Conservation (phyloP, 441 rosid species). For the Isatis lusitanica region DNA sequence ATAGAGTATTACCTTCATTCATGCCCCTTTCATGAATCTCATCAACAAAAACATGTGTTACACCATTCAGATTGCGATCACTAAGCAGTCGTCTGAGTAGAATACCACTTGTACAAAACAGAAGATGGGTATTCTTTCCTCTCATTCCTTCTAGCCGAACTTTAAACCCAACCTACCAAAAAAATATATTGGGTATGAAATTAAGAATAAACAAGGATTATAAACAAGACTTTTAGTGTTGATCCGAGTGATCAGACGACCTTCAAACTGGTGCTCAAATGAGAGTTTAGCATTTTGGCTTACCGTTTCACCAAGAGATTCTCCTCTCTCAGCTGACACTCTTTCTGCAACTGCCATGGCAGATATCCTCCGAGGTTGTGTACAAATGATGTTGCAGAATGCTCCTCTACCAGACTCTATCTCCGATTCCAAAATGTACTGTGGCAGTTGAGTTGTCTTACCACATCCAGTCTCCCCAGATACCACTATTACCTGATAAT, state of each 20-base stretch:
- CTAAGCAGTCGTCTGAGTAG: constrained; percentile 84
- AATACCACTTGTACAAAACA: constrained; percentile 99
- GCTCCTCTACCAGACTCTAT: constrained; percentile 99
- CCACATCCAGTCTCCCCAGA: constrained; percentile 99
- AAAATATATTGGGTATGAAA: constrained; percentile 51
- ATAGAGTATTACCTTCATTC: constrained; percentile 80
- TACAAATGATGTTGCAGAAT: constrained; percentile 92
- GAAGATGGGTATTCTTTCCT: constrained; percentile 92
- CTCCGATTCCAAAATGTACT: constrained; percentile 91
- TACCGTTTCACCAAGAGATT: constrained; percentile 95
- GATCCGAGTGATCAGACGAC: constrained; percentile 4
- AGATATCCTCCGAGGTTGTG: constrained; percentile 98
- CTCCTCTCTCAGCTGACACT: constrained; percentile 96
- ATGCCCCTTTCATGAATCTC: constrained; percentile 99
- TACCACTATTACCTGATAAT: constrained; percentile 78
- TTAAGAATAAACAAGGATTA: constrained; percentile 47
- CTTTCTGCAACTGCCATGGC: constrained; percentile 99
- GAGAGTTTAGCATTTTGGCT: constrained; percentile 39
- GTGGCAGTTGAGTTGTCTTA: constrained; percentile 99
- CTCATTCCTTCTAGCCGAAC: constrained; percentile 97
- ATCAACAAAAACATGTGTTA: constrained; percentile 97
- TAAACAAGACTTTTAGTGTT: neutral
- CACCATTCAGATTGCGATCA: constrained; percentile 85
- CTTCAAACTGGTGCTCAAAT: neutral
- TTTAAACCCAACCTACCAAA: constrained; percentile 96